A percentile compares a stretch with the other conserved stretches of the same genome.
phyloP scores from a whole-genome alignment of 257 asterid genomes.

The Dorcoceras hygrometricum region DNA sequence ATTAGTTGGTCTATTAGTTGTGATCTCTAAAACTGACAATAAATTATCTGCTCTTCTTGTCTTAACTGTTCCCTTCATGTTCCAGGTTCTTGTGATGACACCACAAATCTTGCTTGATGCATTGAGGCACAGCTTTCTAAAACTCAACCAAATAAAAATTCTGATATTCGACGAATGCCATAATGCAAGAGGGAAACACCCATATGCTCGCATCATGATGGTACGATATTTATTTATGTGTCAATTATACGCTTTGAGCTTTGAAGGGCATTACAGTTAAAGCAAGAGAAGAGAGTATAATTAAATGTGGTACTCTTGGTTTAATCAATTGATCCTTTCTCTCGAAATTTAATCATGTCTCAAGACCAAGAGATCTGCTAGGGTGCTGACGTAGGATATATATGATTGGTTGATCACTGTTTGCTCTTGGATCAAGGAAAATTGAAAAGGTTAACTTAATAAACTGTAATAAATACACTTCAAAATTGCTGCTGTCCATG shows the following conservation, averaged over 20 bases:
- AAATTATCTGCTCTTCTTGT: background rate
- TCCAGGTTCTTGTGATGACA: constrained; percentile 96
- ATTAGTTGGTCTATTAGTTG: background rate
- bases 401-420: background rate
- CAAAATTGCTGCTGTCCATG: background rate
- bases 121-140: constrained; percentile 57
- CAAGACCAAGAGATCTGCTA: background rate
- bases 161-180: constrained; percentile 87
- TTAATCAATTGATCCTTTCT: background rate
- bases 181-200: constrained; percentile 65
- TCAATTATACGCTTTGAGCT: background rate
- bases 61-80: constrained; percentile 22
- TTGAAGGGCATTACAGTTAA: background rate
- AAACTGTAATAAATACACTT: background rate
- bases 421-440: background rate
- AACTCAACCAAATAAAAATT: constrained; percentile 59
- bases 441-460: background rate
- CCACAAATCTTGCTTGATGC: constrained; percentile 73
- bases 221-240: constrained; percentile 31
- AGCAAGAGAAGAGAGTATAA: background rate
- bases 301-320: background rate
- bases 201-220: constrained; percentile 75
- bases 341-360: background rate
- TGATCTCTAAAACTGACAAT: background rate
- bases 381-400: constrained; percentile 1